A percentile compares a stretch with the other conserved stretches of the same genome.
These are phyloP conservation scores for Penicillium freii DNA, from an alignment of 2,329 filamentous ascomycete species.

Conservation along the genomic window DNA sequence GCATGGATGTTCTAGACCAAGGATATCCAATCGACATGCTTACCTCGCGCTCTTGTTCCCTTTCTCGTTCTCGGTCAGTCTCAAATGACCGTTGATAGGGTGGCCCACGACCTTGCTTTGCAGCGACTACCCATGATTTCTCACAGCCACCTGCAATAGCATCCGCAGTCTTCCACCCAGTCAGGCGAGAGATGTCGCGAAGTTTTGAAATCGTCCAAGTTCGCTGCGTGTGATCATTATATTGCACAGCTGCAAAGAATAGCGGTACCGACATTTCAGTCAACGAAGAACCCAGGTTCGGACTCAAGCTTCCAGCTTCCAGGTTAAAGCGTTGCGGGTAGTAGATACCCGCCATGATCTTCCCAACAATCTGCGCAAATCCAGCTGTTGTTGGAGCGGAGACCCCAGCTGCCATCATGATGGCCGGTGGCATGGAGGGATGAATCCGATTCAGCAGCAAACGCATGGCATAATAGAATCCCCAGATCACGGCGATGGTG, in stretches of 20 bases:
- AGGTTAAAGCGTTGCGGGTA: constrained; percentile 42
- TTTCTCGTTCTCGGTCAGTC: constrained; percentile 11
- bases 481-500: constrained; percentile 83
- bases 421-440: constrained; percentile 85
- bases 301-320: constrained; percentile 60
- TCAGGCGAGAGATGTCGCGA: constrained; percentile 71
- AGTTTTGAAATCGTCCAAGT: constrained; percentile 74
- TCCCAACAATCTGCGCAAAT: constrained; percentile 72
- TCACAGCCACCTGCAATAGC: constrained; percentile 84
- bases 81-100: constrained; percentile 56
- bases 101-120: constrained; percentile 70
- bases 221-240: constrained; percentile 67
- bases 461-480: constrained; percentile 79
- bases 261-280: constrained; percentile 79
- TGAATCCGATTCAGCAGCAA: constrained; percentile 81
- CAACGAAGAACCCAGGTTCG: constrained; percentile 73
- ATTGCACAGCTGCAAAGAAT: constrained; percentile 85
- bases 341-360: constrained; percentile 70
- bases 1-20: not conserved
- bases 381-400: constrained; percentile 68
- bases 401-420: constrained; percentile 80
- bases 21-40: constrained; percentile 7
- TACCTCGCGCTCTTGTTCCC: constrained; percentile 11
- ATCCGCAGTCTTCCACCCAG: constrained; percentile 81
- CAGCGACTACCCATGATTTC: constrained; percentile 74